A percentile compares a stretch with the other conserved stretches of the same genome.
These are phyloP conservation scores for Dactylellina drechsleri DNA, from an alignment of 2,329 filamentous ascomycete species.

Conservation along the genomic window DNA sequence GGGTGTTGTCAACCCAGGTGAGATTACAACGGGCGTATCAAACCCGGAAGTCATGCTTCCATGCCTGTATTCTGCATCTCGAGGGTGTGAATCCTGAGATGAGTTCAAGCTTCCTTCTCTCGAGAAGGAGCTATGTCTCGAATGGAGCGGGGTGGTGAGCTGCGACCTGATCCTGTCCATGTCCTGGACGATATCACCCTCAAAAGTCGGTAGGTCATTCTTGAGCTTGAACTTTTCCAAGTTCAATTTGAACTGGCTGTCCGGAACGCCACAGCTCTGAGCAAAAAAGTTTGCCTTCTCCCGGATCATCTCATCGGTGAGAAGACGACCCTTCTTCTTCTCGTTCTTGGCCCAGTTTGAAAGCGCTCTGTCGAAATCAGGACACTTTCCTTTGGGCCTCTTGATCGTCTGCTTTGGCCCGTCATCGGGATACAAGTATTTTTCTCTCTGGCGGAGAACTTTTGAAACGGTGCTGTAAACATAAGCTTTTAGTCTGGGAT, in stretches of 20 bases:
- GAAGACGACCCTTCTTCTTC: conserved; percentile 76
- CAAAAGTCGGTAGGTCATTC: conserved; percentile 70
- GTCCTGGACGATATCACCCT: conserved; percentile 63
- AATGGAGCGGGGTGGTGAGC: conserved; percentile 61
- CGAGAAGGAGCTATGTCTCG: conserved; percentile 63
- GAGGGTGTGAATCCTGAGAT: conserved; percentile 46
- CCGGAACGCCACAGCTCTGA: conserved; percentile 75
- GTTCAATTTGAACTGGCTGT: conserved; percentile 76
- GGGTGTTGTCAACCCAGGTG: conserved; percentile 48
- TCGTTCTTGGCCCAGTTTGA: conserved; percentile 87
- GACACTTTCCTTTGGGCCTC: conserved; percentile 82
- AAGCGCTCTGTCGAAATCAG: conserved; percentile 90
- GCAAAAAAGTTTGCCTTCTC: conserved; percentile 87
- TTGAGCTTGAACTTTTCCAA: conserved; percentile 96
- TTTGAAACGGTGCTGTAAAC: conserved; percentile 92
- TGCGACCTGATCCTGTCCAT: conserved; percentile 67
- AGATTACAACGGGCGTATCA: conserved; percentile 52
- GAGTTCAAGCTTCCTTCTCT: conserved; percentile 51
- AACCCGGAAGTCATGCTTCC: conserved; percentile 48
- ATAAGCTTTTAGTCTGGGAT: conserved; percentile 54
- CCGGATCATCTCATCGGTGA: conserved; percentile 83
- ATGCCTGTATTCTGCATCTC: conserved; percentile 51
- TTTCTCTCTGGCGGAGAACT: conserved; percentile 91
- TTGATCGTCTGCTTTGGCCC: conserved; percentile 82
- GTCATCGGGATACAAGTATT: conserved; percentile 85